phyloP scores from a whole-genome alignment of 106 monocot genomes.

The Platanthera guangdongensis region DNA sequence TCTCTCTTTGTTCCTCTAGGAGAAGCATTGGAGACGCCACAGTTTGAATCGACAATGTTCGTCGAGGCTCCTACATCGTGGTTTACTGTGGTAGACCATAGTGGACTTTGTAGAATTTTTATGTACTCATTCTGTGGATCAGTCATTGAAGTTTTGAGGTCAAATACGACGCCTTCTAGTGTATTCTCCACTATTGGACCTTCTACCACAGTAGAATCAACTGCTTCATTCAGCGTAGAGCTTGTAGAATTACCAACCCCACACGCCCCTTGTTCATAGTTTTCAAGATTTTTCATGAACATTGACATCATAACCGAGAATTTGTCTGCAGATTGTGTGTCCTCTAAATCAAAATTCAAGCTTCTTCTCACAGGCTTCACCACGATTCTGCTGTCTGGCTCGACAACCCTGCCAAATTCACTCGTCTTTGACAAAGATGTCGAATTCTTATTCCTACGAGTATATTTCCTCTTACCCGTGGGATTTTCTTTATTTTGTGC shows the following conservation, averaged over 20 bases:
- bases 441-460: constrained; percentile 24
- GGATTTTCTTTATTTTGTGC: constrained; percentile 7
- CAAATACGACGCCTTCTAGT: constrained; percentile 8
- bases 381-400: constrained; percentile 6
- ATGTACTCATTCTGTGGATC: constrained; percentile 10
- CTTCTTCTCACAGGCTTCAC: constrained; percentile 31
- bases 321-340: constrained; percentile 5
- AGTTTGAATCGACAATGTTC: neutral
- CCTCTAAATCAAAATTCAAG: constrained; percentile 44
- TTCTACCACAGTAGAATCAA: constrained; percentile 2
- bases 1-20: constrained; percentile 18
- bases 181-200: constrained; percentile 12
- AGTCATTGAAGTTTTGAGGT: constrained; percentile 11
- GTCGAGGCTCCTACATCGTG: constrained; percentile 1
- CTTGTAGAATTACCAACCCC: neutral
- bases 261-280: constrained; percentile 4
- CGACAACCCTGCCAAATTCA: constrained; percentile 4
- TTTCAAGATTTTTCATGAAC: neutral
- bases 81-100: neutral
- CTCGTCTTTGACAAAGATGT: neutral
- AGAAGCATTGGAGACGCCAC: neutral
- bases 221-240: constrained; percentile 1
- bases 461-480: constrained; percentile 32
- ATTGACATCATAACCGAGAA: neutral
- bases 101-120: neutral